Conservation (phyloP, 2,329 filamentous ascomycete species). For the Cercospora sp. region DNA sequence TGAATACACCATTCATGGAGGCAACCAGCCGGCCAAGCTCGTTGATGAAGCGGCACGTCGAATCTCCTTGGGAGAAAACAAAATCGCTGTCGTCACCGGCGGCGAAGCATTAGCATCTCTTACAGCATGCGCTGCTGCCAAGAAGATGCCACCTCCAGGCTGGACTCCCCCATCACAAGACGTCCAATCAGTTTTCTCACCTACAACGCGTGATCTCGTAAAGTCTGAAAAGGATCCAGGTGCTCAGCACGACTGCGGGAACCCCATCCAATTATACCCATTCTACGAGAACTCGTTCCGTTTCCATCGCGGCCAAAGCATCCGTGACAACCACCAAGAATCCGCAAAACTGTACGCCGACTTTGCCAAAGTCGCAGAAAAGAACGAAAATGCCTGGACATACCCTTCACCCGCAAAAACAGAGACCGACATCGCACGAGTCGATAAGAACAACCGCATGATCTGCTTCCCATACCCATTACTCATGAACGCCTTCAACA, state of each 20-base stretch:
- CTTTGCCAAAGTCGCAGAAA: constrained; percentile 59
- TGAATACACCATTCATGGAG: constrained; percentile 60
- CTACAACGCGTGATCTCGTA: constrained; percentile 50
- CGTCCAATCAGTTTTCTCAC: constrained; percentile 53
- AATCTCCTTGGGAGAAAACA: constrained; percentile 56
- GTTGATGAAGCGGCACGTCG: constrained; percentile 64
- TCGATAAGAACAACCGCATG: constrained; percentile 62
- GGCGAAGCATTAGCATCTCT: constrained; percentile 66
- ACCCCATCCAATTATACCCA: constrained; percentile 67
- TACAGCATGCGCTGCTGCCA: constrained; percentile 54
- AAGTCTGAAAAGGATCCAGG: constrained; percentile 53
- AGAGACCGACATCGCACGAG: constrained; percentile 55
- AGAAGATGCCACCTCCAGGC: constrained; percentile 58
- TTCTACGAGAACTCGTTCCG: constrained; percentile 66
- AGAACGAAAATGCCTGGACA: constrained; percentile 60
- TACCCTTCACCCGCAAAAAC: constrained; percentile 51
- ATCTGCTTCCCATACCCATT: constrained; percentile 69
- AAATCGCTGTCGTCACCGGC: constrained; percentile 61
- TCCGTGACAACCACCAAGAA: constrained; percentile 59
- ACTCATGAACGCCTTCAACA: constrained; percentile 72
- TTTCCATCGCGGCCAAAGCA: constrained; percentile 57
- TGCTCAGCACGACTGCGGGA: constrained; percentile 59
- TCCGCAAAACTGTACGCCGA: constrained; percentile 61
- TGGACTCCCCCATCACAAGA: constrained; percentile 57
- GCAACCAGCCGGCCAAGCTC: constrained; percentile 62